Evolutionary conservation across 148 eudicot species (phyloP), one percentile per base, ranked within the genome.

Genomic region (Chenopodium formosanum): DNA sequence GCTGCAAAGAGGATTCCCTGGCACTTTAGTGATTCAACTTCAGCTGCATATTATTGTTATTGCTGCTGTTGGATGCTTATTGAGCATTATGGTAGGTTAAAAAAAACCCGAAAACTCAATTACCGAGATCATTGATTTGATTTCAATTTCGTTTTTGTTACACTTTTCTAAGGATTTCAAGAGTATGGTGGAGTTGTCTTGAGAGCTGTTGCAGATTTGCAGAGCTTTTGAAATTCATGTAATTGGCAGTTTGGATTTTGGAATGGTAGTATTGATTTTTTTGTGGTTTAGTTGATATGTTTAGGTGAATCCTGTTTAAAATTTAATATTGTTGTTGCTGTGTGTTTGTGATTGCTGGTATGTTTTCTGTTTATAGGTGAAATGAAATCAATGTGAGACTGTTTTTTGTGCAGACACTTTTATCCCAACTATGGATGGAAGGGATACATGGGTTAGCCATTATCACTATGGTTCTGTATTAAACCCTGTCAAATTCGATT

Each of bases 371-470:
- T 53, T 70, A 32, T n/a, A 11, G 25, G 29, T 52, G 12, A 22
- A 58, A 37, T 58, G 48, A 34, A 22, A 34, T 44, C 23, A 44
- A 32, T 19, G 73, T 70, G 16, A 34, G 56, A 71, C 73, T 48
- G 22, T 6, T 80, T 60, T 29, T 25, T 50, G 47, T 76, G 84
- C 84, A 82, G 87, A 74, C 1, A 37, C 56, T 64, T 34, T 7
- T 17, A 62, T 40, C 63, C 32, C 37, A 34, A 77, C 81, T 76
- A 94, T 94, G 98, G 88, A 89, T 71, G 25, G 66, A 62, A 87
- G 90, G 76, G 87, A 88, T 85, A 78, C 91, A 79, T 91, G 94
- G 98, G 82, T 87, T 75, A 91, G 89, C 70, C 87, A 91, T 83
- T 86, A 81, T 64, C 46, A 84, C 2, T 83, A 85, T 82, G 80